Percentiles rank a stretch among this genome's conserved stretches.
Evolutionary conservation across 805 yeast species (phyloP).

Genomic region (Saturnispora serradocipensis): DNA sequence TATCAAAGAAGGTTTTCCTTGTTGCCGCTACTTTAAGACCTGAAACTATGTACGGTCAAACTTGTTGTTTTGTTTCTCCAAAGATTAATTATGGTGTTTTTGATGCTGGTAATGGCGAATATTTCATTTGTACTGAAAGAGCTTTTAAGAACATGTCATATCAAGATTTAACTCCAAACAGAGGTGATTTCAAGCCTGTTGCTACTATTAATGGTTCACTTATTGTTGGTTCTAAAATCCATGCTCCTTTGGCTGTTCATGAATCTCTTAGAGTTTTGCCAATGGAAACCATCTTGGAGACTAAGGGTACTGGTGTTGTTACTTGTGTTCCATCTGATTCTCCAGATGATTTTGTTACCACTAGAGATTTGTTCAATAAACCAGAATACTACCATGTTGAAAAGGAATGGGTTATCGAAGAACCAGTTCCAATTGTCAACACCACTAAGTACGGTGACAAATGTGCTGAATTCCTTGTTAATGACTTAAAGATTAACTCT

Average conservation of each 20-base stretch:
- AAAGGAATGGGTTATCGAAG: constrained; percentile 75
- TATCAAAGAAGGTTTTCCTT: constrained; percentile 50
- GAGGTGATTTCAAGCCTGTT: constrained; percentile 66
- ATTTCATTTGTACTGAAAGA: constrained; percentile 82
- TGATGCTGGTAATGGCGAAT: constrained; percentile 69
- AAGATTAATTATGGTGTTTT: constrained; percentile 87
- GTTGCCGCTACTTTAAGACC: constrained; percentile 98
- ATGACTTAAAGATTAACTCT: constrained; percentile 83
- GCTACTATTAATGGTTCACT: constrained; percentile 56
- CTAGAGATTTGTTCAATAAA: constrained; percentile 74
- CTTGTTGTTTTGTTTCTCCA: constrained; percentile 96
- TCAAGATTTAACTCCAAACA: constrained; percentile 83
- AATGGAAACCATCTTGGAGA: constrained; percentile 93
- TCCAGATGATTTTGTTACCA: constrained; percentile 92
- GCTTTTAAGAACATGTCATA: constrained; percentile 96
- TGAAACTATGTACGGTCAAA: constrained; percentile 98
- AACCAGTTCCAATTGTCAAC: constrained; percentile 61
- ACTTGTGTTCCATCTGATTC: constrained; percentile 99
- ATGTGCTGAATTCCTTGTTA: constrained; percentile 77
- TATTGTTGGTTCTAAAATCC: constrained; percentile 78
- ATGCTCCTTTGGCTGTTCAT: constrained; percentile 72
- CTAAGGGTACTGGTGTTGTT: constrained; percentile 98
- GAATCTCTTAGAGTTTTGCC: constrained; percentile 77
- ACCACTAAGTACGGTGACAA: constrained; percentile 84
- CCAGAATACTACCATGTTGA: constrained; percentile 84